Evolutionary conservation across 139 green algal species (phyloP).

Genomic region (Picochlorum costavermella): DNA sequence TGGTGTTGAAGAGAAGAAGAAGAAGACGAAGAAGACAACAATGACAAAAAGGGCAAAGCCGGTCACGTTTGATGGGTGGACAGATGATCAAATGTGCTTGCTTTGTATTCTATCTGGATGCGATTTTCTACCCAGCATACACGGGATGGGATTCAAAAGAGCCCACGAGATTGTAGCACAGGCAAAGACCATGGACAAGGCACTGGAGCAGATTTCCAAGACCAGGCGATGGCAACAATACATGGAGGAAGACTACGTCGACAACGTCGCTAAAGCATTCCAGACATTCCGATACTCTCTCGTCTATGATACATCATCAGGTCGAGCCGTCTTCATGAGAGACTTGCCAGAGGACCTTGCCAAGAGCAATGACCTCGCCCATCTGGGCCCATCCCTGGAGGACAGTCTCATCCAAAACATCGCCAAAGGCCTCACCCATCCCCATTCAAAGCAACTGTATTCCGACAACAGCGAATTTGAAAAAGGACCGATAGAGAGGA

Average conservation of each 20-base stretch:
- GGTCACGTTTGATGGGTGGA: neutral
- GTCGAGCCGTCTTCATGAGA: neutral
- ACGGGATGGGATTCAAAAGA: constrained; percentile 21
- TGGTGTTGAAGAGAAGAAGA: too few species aligned
- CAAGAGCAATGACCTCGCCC: too few species aligned
- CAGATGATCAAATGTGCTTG: neutral
- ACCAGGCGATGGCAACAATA: neutral
- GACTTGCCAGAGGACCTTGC: too few species aligned
- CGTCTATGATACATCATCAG: constrained; percentile 5
- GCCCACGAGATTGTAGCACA: constrained; percentile 14
- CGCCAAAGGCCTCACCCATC: too few species aligned
- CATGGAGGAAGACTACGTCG: constrained; percentile 8
- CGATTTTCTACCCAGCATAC: constrained; percentile 19
- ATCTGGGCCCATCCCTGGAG: too few species aligned
- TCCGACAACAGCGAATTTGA: too few species aligned
- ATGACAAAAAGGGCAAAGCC: too few species aligned
- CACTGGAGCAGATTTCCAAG: neutral
- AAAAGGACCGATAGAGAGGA: too few species aligned
- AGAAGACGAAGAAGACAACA: too few species aligned
- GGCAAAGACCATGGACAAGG: neutral
- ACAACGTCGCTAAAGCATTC: neutral
- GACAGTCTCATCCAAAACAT: too few species aligned
- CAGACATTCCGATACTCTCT: constrained; percentile 10
- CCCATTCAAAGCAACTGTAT: too few species aligned
- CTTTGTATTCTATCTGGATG: constrained; percentile 8